Evolutionary conservation across 805 yeast species (phyloP).

Genomic region (Naumovozyma dairenensis): DNA sequence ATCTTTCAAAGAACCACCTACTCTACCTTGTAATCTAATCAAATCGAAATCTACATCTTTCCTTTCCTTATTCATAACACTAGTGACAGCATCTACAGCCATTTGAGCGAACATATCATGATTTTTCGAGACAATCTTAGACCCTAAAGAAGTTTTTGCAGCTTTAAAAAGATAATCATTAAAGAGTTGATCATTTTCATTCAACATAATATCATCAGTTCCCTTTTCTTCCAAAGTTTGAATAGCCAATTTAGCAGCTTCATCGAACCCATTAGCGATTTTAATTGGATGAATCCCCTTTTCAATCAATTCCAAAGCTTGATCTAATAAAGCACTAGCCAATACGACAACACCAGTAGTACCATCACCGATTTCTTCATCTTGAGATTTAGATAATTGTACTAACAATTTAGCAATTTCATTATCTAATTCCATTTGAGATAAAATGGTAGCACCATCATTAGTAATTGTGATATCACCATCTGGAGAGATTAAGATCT

Average conservation of each 20-base stretch:
- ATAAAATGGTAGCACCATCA: conserved; percentile 94
- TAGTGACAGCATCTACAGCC: conserved; percentile 92
- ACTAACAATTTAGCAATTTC: conserved; percentile 94
- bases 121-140: conserved; percentile 88
- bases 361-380: conserved; percentile 98
- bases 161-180: conserved; percentile 64
- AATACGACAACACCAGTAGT: conserved; percentile 97
- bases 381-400: conserved; percentile 89
- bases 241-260: conserved; percentile 88
- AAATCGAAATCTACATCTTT: conserved; percentile 95
- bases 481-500: conserved; percentile 88
- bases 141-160: conserved; percentile 89
- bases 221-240: conserved; percentile 64
- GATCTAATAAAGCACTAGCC: conserved; percentile 89
- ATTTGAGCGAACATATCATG: conserved; percentile 91
- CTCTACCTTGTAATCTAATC: conserved; percentile 89
- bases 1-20: conserved; percentile 88
- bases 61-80: conserved; percentile 85
- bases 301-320: conserved; percentile 88
- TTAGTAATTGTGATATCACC: conserved; percentile 97
- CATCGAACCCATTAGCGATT: conserved; percentile 94
- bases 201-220: conserved; percentile 41
- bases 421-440: conserved; percentile 92
- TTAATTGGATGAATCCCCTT: conserved; percentile 96
- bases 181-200: conserved; percentile 22